These are phyloP conservation scores for Pyrus communis DNA, from an alignment of 306 rosid species.

Conservation along the genomic window DNA sequence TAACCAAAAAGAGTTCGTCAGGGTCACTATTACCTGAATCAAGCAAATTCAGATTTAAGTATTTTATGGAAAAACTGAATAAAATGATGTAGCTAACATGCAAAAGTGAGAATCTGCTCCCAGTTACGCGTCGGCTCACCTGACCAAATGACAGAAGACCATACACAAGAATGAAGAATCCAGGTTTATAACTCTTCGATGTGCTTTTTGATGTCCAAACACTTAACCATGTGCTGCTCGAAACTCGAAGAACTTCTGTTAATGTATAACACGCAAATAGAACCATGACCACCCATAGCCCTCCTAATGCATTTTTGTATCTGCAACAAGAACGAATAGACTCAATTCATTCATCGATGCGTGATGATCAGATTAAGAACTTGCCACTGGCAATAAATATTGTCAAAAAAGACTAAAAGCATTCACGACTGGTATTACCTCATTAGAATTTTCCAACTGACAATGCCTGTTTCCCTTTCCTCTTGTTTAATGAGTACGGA, in stretches of 20 bases:
- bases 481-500: constrained; percentile 73
- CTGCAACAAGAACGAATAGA: constrained; percentile 25
- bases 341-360: background rate
- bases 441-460: constrained; percentile 65
- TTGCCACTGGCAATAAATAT: background rate
- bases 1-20: constrained; percentile 73
- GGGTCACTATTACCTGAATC: constrained; percentile 60
- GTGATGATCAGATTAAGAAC: too few species aligned
- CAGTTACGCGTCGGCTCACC: constrained; percentile 26
- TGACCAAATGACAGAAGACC: constrained; percentile 68
- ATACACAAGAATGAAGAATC: constrained; percentile 59
- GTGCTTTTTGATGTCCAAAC: constrained; percentile 68
- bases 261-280: constrained; percentile 51
- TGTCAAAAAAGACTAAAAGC: background rate
- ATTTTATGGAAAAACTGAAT: background rate
- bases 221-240: constrained; percentile 77
- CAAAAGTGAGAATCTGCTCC: background rate
- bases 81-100: too few species aligned
- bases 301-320: constrained; percentile 79
- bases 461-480: constrained; percentile 80
- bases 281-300: constrained; percentile 60
- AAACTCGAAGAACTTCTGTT: constrained; percentile 72
- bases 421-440: constrained; percentile 36
- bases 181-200: constrained; percentile 37
- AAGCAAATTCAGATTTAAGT: constrained; percentile 1